Conservation (phyloP, 352 stramenopile species). For the Phytophthora syringae region DNA sequence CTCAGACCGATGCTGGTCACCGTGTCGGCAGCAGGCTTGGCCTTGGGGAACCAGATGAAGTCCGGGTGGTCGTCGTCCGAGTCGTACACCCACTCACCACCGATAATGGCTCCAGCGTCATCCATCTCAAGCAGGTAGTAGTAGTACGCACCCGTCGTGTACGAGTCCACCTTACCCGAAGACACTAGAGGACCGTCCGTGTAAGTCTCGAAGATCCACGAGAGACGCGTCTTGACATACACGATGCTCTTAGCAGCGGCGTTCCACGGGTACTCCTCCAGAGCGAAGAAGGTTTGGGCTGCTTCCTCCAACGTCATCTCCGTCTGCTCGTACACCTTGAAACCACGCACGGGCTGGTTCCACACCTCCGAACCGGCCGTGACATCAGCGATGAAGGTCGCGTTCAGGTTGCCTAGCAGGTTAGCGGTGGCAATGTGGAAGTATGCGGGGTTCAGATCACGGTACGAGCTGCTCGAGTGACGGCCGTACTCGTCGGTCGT, state of each 20-base stretch:
- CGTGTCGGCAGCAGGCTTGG: slow-evolving; percentile 22
- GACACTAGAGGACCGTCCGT: slow-evolving; percentile 39
- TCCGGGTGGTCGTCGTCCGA: slow-evolving; percentile 41
- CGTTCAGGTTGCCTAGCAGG: slow-evolving; percentile 43
- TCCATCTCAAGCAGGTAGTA: slow-evolving; percentile 50
- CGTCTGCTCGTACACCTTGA: slow-evolving; percentile 42
- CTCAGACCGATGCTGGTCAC: slow-evolving; percentile 42
- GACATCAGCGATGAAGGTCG: slow-evolving; percentile 53
- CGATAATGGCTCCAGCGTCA: slow-evolving; percentile 36
- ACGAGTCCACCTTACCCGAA: slow-evolving; percentile 30
- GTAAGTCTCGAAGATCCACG: slow-evolving; percentile 51
- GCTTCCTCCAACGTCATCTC: slow-evolving; percentile 39
- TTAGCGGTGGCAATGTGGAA: slow-evolving; percentile 56
- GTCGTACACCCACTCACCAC: slow-evolving; percentile 48
- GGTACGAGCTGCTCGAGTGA: slow-evolving; percentile 38
- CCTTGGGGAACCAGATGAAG: slow-evolving; percentile 43
- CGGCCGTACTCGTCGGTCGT: slow-evolving; percentile 47
- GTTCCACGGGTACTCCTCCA: slow-evolving; percentile 58
- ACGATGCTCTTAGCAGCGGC: slow-evolving; percentile 42
- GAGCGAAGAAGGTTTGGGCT: slow-evolving; percentile 42
- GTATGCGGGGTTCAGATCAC: slow-evolving; percentile 55
- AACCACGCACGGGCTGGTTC: slow-evolving; percentile 61
- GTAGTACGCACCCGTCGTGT: slow-evolving; percentile 37
- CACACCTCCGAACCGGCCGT: slow-evolving; percentile 44
- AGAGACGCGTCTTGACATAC: slow-evolving; percentile 49